These are phyloP conservation scores for Suillus occidentalis DNA, from an alignment of 768 basidiomycete genomes.

Conservation along the genomic window DNA sequence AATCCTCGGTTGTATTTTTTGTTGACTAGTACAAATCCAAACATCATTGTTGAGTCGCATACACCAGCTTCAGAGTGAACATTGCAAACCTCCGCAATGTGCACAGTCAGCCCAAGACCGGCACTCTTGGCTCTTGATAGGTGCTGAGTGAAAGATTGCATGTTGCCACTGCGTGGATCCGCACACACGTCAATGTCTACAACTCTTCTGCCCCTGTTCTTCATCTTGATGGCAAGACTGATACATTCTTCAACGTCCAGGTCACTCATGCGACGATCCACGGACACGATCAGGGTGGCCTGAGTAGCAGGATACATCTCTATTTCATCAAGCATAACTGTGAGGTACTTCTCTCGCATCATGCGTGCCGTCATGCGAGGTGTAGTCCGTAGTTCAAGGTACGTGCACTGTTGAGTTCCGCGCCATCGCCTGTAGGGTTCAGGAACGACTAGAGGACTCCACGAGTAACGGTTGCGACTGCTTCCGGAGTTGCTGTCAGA, in stretches of 20 bases:
- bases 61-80: background rate
- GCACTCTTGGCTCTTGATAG: constrained; percentile 56
- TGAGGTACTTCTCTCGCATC: constrained; percentile 60
- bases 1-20: constrained; percentile 55
- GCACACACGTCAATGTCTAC: constrained; percentile 85
- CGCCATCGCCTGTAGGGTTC: constrained; percentile 18
- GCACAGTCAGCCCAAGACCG: constrained; percentile 73
- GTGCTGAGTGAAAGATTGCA: constrained; percentile 48
- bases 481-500: constrained; percentile 59
- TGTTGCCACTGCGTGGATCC: constrained; percentile 62
- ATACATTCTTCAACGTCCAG: constrained; percentile 56
- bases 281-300: constrained; percentile 66
- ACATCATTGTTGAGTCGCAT: too few relatives aligned
- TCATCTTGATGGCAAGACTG: constrained; percentile 54
- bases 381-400: constrained; percentile 84
- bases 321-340: constrained; percentile 63
- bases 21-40: constrained; percentile 40
- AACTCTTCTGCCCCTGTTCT: constrained; percentile 54
- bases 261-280: constrained; percentile 70
- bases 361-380: constrained; percentile 61
- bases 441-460: constrained; percentile 72
- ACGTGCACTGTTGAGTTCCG: constrained; percentile 41
- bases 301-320: constrained; percentile 51
- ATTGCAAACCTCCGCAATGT: constrained; percentile 74
- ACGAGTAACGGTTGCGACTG: constrained; percentile 54